These are phyloP conservation scores for Trypanosoma vivax DNA, from an alignment of 208 protist species.

Conservation along the genomic window DNA sequence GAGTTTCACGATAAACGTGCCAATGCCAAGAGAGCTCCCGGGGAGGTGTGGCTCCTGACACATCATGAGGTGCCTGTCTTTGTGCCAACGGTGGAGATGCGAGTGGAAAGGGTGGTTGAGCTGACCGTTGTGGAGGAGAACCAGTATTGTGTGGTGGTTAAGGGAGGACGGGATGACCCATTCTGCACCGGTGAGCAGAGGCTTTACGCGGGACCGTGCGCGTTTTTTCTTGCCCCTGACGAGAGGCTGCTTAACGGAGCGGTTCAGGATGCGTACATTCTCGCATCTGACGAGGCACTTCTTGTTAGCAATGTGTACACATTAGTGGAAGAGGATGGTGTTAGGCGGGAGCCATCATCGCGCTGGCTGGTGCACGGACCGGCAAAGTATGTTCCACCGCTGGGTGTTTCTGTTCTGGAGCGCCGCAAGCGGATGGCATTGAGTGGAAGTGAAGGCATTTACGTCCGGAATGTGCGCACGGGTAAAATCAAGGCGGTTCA, in stretches of 20 bases:
- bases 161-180: conserved; percentile 8
- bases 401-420: conserved; percentile 89
- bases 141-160: conserved; percentile 27
- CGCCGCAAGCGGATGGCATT: conserved; percentile 81
- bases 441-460: conserved; percentile 93
- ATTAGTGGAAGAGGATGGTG: conserved; percentile 26
- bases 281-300: conserved; percentile 49
- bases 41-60: conserved; percentile 86
- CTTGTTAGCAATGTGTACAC: conserved; percentile 44
- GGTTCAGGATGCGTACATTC: conserved; percentile 26
- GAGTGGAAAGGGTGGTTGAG: conserved; percentile 19
- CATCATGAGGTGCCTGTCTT: conserved; percentile 30
- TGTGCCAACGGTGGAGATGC: conserved; percentile 60
- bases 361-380: conserved; percentile 94
- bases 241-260: conserved; percentile 32
- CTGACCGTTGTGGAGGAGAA: conserved; percentile 11
- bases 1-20: conserved; percentile 59
- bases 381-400: conserved; percentile 84
- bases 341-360: conserved; percentile 41
- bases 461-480: conserved; percentile 89
- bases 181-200: conserved; percentile 16
- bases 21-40: conserved; percentile 14
- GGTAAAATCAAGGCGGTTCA: conserved; percentile 55
- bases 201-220: conserved; percentile 28
- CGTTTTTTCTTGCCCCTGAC: conserved; percentile 61